Evolutionary conservation across 345 rosid species (phyloP).

Genomic region (Salix dunnii): DNA sequence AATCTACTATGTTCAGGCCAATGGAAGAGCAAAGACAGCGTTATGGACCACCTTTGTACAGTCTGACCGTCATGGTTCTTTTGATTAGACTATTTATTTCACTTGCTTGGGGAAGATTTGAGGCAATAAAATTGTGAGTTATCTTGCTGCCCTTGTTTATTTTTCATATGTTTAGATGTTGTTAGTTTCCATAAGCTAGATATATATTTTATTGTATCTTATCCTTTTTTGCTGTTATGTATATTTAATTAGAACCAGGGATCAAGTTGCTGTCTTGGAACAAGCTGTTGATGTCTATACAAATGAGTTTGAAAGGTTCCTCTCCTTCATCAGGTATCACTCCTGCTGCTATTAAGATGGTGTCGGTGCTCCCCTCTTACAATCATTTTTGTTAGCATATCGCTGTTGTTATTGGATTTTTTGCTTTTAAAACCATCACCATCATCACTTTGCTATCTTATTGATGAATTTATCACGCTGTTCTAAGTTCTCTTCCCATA

Average conservation of each 20-base stretch:
- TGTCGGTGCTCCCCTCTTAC: neutral
- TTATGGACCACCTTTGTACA: slow-evolving; percentile 88
- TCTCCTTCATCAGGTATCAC: slow-evolving; percentile 69
- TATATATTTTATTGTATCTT: neutral
- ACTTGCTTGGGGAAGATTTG: slow-evolving; percentile 62
- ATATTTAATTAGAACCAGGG: slow-evolving; percentile 43
- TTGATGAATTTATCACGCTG: too few relatives aligned
- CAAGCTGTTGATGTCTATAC: slow-evolving; percentile 70
- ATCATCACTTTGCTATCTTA: too few relatives aligned
- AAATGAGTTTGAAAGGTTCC: slow-evolving; percentile 74
- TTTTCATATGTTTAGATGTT: slow-evolving; percentile 5
- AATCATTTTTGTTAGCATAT: neutral
- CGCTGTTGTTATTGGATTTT: too few relatives aligned
- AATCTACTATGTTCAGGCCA: slow-evolving; percentile 52
- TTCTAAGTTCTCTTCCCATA: too few relatives aligned
- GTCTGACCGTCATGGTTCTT: slow-evolving; percentile 67
- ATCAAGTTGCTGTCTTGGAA: slow-evolving; percentile 55
- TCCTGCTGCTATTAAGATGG: slow-evolving; percentile 5
- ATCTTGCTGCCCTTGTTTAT: slow-evolving; percentile 12
- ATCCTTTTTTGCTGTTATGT: slow-evolving; percentile 6
- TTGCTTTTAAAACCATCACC: too few relatives aligned
- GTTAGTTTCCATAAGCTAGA: neutral
- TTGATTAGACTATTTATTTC: slow-evolving; percentile 59
- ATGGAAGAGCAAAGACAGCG: slow-evolving; percentile 99
- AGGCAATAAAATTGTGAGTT: slow-evolving; percentile 65